Base-by-base conservation (phyloP, 1,284 basidiomycete species). In the Apiotrichum akiyoshidainum region DNA sequence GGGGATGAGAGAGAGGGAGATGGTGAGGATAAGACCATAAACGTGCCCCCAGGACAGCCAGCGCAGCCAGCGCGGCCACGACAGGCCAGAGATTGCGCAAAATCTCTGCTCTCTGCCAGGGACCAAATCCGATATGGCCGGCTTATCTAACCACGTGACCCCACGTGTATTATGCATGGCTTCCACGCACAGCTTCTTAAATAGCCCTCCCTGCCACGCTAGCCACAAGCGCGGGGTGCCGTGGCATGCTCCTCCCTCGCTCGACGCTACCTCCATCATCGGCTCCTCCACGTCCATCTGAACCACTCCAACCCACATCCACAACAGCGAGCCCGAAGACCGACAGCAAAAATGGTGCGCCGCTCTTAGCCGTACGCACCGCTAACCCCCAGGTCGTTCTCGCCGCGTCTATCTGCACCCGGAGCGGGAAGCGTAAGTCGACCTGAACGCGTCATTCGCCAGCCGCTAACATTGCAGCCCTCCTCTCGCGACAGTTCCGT, bases 401-500 rank as follows among this genome's bases (percentile, higher is more conserved):
- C 46, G 90, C 91, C 10, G 92, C 89, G 2, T 87, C 89, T 45
- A 83, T 92, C 70, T 89, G 88, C 66, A 90, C 93, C 67, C 83
- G 76, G 60, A 76, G 75, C 61, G 78, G 78, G 52, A 79, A 79
- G 69, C 78, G 78, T 79, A 61, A 63, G 78, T 72, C 12, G 19
- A 8, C n/a, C 39, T 42, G 37, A 13, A 14, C 34, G 33, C 11
- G 31, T 52, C 26, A 44, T 44, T 31, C 26, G 26, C 8, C n/a
- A 8, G 33, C 5, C 16, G 21, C 37, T 50, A 14, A 50, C 35
- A 8, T 13, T 19, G 4, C 75, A 97, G 94, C 93, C 68, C 89
- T 99, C 47, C 86, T 99, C 68, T 97, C 95, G 61, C 89, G 96
- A 61, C 94, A 98, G 71, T 98, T 98, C 79, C 85, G 92, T 60